phyloP scores from a whole-genome alignment of 2,329 filamentous ascomycete species.

The Aspergillus fumigatiaffinis region DNA sequence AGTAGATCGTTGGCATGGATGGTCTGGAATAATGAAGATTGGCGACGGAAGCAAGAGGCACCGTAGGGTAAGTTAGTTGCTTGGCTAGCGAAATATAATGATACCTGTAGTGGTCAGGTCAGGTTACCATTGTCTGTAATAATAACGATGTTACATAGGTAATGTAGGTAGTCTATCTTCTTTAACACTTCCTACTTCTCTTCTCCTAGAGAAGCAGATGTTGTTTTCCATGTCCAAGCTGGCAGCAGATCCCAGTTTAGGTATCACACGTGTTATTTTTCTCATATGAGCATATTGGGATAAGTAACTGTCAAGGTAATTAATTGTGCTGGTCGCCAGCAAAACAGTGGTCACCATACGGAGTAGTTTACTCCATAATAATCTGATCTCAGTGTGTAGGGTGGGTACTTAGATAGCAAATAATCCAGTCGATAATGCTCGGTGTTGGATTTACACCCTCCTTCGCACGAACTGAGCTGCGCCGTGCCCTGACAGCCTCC shows the following conservation, averaged over 20 bases:
- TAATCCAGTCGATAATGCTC: background rate
- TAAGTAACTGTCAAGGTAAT: background rate
- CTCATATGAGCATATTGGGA: slow-evolving; percentile 10
- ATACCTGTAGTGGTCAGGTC: background rate
- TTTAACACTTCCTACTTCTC: background rate
- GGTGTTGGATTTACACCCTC: background rate
- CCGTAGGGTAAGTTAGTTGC: slow-evolving; percentile 11
- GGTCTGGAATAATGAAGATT: slow-evolving; percentile 20
- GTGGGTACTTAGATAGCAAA: background rate
- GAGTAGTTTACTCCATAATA: no score
- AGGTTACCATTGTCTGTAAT: background rate
- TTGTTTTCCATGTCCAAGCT: slow-evolving; percentile 11
- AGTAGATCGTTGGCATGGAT: slow-evolving; percentile 5
- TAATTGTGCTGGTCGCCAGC: background rate
- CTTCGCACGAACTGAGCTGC: slow-evolving; percentile 1
- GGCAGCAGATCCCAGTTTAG: slow-evolving; percentile 12
- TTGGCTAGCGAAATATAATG: slow-evolving; percentile 5
- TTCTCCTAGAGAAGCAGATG: slow-evolving; percentile 5
- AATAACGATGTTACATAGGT: background rate
- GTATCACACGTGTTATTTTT: slow-evolving; percentile 14
- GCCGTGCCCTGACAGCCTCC: slow-evolving; percentile 12
- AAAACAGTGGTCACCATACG: background rate
- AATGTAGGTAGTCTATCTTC: background rate
- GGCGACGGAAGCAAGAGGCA: slow-evolving; percentile 19
- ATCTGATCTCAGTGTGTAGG: background rate